A percentile compares a stretch with the other conserved stretches of the same genome.
Evolutionary conservation across 192 early-diverging fungal species (phyloP).

Genomic region (Coemansia sp.): DNA sequence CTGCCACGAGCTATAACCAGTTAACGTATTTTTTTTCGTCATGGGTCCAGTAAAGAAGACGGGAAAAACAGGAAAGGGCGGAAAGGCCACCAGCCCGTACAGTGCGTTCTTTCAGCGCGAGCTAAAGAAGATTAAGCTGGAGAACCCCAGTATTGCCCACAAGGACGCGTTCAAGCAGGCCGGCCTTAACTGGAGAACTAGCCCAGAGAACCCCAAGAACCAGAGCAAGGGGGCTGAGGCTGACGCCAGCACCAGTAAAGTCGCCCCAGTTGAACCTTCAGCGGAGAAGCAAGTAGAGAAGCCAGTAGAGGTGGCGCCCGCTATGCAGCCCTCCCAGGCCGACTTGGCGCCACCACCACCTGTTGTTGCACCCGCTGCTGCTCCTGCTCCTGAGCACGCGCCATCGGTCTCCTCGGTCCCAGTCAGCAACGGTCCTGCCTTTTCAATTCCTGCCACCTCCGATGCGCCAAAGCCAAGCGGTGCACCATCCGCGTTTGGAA

Average conservation of each 20-base stretch:
- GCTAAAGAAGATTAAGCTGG: conserved; percentile 48
- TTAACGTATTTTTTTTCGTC: conserved; percentile 1
- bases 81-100: conserved; percentile 33
- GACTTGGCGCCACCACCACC: not conserved
- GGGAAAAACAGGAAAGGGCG: conserved; percentile 28
- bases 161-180: conserved; percentile 56
- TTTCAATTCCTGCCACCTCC: not conserved
- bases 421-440: not conserved
- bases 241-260: conserved; percentile 4
- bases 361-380: conserved; percentile 5
- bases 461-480: not conserved
- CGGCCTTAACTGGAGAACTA: conserved; percentile 47
- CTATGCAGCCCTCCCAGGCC: not conserved
- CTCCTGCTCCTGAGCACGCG: conserved; percentile 8
- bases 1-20: not conserved
- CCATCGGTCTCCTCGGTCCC: not conserved
- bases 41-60: conserved; percentile 6
- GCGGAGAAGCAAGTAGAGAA: conserved; percentile 2
- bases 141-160: conserved; percentile 48
- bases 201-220: conserved; percentile 50
- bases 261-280: not conserved
- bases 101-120: conserved; percentile 42
- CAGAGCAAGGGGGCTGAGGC: conserved; percentile 1
- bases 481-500: not conserved
- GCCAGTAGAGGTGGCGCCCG: conserved; percentile 3